A percentile compares a stretch with the other conserved stretches of the same genome.
These are phyloP conservation scores for Cyathus striatus DNA, from an alignment of 768 basidiomycete genomes.

Conservation along the genomic window DNA sequence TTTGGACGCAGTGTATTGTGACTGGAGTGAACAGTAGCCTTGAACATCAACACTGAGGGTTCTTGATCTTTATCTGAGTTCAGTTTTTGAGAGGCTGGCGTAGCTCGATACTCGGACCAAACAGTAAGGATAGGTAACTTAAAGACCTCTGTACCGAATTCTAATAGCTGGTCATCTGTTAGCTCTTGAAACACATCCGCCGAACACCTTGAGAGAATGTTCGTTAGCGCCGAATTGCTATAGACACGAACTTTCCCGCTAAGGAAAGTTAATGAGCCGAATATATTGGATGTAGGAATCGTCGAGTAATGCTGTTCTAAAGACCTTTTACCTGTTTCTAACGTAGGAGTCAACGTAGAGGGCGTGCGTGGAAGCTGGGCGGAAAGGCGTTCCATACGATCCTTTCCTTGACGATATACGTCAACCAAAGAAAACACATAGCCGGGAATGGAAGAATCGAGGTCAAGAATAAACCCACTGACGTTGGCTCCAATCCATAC, in stretches of 20 bases:
- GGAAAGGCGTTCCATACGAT: constrained; percentile 65
- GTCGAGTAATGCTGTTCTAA: constrained; percentile 26
- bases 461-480: constrained; percentile 79
- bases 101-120: constrained; percentile 77
- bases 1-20: constrained; percentile 80
- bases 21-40: constrained; percentile 85
- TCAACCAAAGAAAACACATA: constrained; percentile 80
- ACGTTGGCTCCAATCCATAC: constrained; percentile 66
- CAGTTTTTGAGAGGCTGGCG: constrained; percentile 36
- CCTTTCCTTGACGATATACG: constrained; percentile 79
- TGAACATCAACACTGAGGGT: constrained; percentile 71
- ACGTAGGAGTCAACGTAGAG: constrained; percentile 13
- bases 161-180: constrained; percentile 49
- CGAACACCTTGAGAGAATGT: constrained; percentile 31
- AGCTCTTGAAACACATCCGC: constrained; percentile 33
- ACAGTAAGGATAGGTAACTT: constrained; percentile 74
- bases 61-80: constrained; percentile 26
- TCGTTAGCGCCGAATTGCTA: constrained; percentile 37
- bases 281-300: constrained; percentile 54
- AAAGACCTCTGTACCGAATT: constrained; percentile 57
- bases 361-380: constrained; percentile 46
- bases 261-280: constrained; percentile 67
- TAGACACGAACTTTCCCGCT: constrained; percentile 83
- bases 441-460: constrained; percentile 76
- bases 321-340: constrained; percentile 10